Evolutionary conservation across 306 rosid species (phyloP), one percentile per base, ranked within the genome.

Genomic region (Clitoria ternatea): DNA sequence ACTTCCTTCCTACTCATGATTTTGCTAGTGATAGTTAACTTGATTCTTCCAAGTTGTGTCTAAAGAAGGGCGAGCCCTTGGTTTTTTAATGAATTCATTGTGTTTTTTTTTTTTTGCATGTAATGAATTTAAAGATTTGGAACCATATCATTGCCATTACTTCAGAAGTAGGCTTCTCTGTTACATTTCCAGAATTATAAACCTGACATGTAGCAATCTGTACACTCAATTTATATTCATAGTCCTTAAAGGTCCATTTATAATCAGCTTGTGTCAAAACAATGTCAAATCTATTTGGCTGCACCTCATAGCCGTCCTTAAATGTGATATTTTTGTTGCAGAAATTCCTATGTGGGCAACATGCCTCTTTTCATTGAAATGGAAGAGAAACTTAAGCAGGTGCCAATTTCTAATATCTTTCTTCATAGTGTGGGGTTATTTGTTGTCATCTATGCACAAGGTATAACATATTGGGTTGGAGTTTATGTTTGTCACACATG

Each of bases 291-390:
- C 78, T 59, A 64, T 78, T 72, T 49, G 55, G 30, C 32, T 30
- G 20, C 27, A 53, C 53, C 66, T 44, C 42, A 10, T 45, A 18
- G 24, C 29, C 42, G 17, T 75, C 47, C 27, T 63, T 72, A 17
- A 67, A 72, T 74, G 79, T 45, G 56, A 69, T 26, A 19, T 54
- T 55, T 83, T 84, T 81, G 74, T 49, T 87, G 92, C 97, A 95
- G 99, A 74, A 83, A 78, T 75, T 91, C 99, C 27, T 95, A 80
- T 77, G 92, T 95, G 66, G 99, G 97, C 79, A 95, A 95, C 83
- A 84, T 87, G 74, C 78, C 91, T 74, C 62, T 95, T 60, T 95
- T 91, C 85, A 15, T 69, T 67, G 93, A 91, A 75, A 91, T 95
- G 79, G 96, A 95, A 82, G 96, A 85, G 73, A 88, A 85, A 79